Evolutionary conservation across 805 yeast genomes (phyloP), one percentile per base, ranked within the genome.

Genomic region (Ogataea angusta): DNA sequence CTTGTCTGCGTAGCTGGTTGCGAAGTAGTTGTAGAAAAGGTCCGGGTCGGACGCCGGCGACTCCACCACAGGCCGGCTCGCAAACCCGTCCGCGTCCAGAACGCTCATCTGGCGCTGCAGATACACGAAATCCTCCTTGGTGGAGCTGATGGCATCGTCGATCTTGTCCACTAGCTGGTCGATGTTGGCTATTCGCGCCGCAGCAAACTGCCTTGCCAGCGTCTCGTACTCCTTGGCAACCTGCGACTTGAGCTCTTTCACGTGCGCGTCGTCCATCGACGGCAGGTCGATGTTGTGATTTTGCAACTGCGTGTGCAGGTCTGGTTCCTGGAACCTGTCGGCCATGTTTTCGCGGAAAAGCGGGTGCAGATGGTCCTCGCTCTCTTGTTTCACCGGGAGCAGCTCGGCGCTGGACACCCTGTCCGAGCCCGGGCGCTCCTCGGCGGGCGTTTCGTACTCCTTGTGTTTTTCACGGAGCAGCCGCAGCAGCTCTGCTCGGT

Each of bases 141-240:
- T 43, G 6, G 51, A 38, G 4, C 42, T 38, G n/a, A 64, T 59
- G 0, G 57, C 28, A 14, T 54, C 49, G 28, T 66, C 70, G 17
- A 67, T 59, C 22, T 53, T 48, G n/a, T 53, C 29, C 5, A 66
- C 48, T 43, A 62, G 45, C 13, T 64, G 52, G 36, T 64, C 68
- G 2, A 64, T 56, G 28, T 67, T 52, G 1, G 53, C 22, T 2
- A 62, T 35, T 31, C 68, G 47, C 3, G 66, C 51, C 12, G 42
- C 38, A 10, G 60, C 49, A 34, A 67, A 64, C 14, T 54, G 53
- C 22, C 45, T 49, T 2, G 68, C 51, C 3, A 67, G 43, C 2
- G 47, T 43, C 27, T 55, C 57, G 49, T 65, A 67, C 38, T 64
- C 66, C 5, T 46, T 31, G 1, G 63, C 58, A 2, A 67, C 46